Percentiles rank a stretch among this genome's conserved stretches.
Evolutionary conservation across 345 rosid species (phyloP).

Genomic region (Salix purpurea): DNA sequence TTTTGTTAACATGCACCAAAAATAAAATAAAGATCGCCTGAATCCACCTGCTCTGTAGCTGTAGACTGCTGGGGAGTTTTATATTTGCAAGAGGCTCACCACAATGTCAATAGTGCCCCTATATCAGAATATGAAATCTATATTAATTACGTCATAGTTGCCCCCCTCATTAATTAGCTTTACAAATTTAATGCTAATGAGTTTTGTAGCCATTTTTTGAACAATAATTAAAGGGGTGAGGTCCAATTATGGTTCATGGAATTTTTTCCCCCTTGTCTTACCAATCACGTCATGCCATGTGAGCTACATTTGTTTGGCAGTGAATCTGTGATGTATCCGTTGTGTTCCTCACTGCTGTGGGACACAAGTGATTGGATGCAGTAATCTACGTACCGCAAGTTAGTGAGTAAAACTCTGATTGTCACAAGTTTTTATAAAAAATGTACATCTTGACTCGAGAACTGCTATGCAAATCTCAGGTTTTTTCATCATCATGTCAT

Average conservation of each 20-base stretch:
- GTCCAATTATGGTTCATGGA: no score
- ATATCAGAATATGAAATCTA: neutral
- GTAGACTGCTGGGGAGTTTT: neutral
- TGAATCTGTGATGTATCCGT: neutral
- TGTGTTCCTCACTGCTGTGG: neutral
- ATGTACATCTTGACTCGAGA: no score
- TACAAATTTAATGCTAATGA: neutral
- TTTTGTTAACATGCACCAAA: neutral
- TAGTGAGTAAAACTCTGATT: rapidly evolving
- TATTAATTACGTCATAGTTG: no score
- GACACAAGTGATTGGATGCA: neutral
- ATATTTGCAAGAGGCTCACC: neutral
- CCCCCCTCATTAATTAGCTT: neutral
- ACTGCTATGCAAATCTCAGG: rapidly evolving
- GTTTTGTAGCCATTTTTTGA: neutral
- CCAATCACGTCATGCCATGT: constrained; percentile 16
- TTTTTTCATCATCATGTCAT: no score
- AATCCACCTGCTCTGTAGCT: neutral
- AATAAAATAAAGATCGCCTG: neutral
- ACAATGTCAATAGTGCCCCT: neutral
- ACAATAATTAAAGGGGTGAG: no score
- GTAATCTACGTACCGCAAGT: neutral
- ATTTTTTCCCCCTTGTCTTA: no score
- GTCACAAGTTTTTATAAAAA: no score
- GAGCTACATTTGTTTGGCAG: constrained; percentile 5